These are phyloP conservation scores for Osmanthus fragrans DNA, from an alignment of 257 asterid species.

Conservation along the genomic window DNA sequence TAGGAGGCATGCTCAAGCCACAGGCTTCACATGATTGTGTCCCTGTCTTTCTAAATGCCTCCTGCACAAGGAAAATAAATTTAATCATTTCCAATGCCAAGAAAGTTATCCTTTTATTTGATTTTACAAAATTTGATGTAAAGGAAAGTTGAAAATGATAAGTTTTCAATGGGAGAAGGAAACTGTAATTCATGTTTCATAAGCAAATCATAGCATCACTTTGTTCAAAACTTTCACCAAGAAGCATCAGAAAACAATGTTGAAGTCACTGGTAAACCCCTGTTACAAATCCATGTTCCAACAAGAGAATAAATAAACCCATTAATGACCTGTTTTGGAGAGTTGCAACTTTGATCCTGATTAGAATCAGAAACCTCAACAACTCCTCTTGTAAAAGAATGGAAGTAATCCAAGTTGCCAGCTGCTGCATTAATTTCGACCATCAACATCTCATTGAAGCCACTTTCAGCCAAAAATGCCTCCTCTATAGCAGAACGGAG, in stretches of 20 bases:
- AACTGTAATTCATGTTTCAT: too few species aligned
- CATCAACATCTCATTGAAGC: conserved; percentile 88
- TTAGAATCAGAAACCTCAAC: conserved; percentile 60
- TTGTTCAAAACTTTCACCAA: conserved; percentile 14
- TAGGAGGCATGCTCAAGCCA: conserved; percentile 58
- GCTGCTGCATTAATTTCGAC: conserved; percentile 91
- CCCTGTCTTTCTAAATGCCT: conserved; percentile 47
- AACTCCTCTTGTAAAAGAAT: conserved; percentile 66
- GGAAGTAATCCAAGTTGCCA: conserved; percentile 72
- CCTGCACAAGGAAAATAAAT: conserved; percentile 44
- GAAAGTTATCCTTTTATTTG: conserved; percentile 9
- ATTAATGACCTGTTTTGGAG: conserved; percentile 35
- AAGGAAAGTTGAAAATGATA: too few species aligned
- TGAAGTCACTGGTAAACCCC: conserved; percentile 7
- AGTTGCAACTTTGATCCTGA: conserved; percentile 59
- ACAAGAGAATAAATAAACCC: conserved; percentile 1
- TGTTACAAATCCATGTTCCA: conserved; percentile 3
- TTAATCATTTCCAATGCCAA: conserved; percentile 6
- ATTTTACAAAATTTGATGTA: too few species aligned
- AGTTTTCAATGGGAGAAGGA: too few species aligned
- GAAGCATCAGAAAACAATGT: conserved; percentile 15
- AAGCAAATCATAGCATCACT: neutral
- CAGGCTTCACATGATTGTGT: conserved; percentile 78
- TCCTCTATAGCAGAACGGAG: conserved; percentile 94
- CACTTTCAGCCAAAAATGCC: conserved; percentile 89